Percentiles rank a stretch among this genome's conserved stretches.
phyloP scores from a whole-genome alignment of 495 filamentous ascomycete species.

The Cercophora scortea region DNA sequence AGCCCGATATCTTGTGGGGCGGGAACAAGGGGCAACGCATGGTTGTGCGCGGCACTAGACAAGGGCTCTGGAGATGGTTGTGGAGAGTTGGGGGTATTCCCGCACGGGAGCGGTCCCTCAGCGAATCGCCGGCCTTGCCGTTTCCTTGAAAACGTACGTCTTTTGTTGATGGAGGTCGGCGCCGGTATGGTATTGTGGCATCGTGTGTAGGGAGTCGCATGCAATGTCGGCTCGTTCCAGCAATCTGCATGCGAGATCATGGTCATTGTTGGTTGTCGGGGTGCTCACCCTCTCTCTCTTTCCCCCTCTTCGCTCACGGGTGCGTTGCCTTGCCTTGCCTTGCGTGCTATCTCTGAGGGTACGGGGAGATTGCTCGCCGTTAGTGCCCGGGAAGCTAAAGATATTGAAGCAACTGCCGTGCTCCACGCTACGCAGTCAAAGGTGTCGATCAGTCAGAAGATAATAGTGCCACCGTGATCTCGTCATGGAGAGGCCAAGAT shows the following conservation, averaged over 20 bases:
- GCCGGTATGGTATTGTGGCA: too few species aligned
- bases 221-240: not conserved
- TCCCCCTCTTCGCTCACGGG: too few species aligned
- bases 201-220: not conserved
- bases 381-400: not conserved
- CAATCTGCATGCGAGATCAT: too few species aligned
- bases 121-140: not conserved
- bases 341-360: too few species aligned
- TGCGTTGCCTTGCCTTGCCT: too few species aligned
- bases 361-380: not conserved
- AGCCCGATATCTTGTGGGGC: not conserved
- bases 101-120: not conserved
- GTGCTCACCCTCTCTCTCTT: too few species aligned
- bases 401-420: not conserved
- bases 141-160: not conserved
- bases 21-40: not conserved
- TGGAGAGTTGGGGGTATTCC: not conserved
- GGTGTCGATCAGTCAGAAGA: too few species aligned
- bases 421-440: not conserved
- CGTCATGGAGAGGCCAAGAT: too few species aligned
- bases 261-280: too few species aligned
- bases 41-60: not conserved
- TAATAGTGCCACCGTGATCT: too few species aligned
- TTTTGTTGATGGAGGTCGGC: too few species aligned
- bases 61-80: not conserved